Evolutionary conservation across 1,284 basidiomycete genomes (phyloP), one percentile per base, ranked within the genome.

Genomic region (Cryptococcus sp.): DNA sequence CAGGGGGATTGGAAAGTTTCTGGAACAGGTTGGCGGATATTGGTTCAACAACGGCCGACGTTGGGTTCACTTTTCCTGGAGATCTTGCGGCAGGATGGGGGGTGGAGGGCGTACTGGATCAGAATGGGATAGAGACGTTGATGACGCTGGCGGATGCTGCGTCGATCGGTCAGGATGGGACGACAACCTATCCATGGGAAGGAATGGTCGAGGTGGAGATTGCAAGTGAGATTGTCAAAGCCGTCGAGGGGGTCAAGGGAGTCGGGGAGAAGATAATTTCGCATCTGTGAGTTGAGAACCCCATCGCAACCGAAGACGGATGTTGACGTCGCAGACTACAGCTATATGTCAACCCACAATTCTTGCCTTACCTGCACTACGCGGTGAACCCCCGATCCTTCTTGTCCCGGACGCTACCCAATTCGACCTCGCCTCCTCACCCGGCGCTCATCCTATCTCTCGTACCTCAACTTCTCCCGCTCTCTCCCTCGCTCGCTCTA

Each of bases 101-200:
- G 28, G 14, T 7, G 9, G 28, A 14, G 28, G 28, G 28, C 7
- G 28, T 31, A 12, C 40, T 47, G 21, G 45, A 42, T 32, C 32
- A 48, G 33, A 56, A 40, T 19, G 46, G 43, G 19, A 42, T 53
- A 16, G 22, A 18, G 40, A 42, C 40, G 6, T 19, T 73, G 34
- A 73, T 73, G 71, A 73, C 71, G 11, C 57, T 73, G 2, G 71
- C 71, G 4, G 66, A 73, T 51, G 71, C 71, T 1, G 71, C 71
- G 0, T 67, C 65, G 7, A 60, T 53, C 2, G 65, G 67, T 40
- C 45, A 43, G 2, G 47, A 18, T 7, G 38, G 45, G 14, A 32
- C 12, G 9, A 21, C 47, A 2, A 40, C 32, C 3, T 49, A 34
- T 38, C 48, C 60, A 0, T 69, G 67, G 67, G 62, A 63, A 19